Conservation (phyloP, 176 grass and related monocot species). For the Olyra latifolia region DNA sequence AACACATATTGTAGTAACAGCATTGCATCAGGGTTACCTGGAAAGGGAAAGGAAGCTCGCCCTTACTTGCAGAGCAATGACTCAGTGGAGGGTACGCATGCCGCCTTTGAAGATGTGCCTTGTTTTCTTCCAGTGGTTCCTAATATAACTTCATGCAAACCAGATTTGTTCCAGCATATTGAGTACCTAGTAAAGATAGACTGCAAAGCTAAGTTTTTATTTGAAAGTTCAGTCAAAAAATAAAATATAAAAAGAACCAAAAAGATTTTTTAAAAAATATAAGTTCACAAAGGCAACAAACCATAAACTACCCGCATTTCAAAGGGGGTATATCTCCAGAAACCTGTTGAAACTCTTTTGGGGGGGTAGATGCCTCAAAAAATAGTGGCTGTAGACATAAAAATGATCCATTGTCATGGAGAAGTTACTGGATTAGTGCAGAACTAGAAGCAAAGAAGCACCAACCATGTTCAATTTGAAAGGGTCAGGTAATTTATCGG, state of each 20-base stretch:
- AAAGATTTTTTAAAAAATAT: not conserved
- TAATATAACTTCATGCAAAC: conserved; percentile 80
- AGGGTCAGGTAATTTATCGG: conserved; percentile 18
- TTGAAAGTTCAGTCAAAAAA: not conserved
- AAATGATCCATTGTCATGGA: conserved; percentile 7
- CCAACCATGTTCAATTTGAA: conserved; percentile 47
- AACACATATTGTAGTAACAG: not conserved
- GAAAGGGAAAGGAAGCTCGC: conserved; percentile 22
- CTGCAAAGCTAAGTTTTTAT: not conserved
- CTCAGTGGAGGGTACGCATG: conserved; percentile 59
- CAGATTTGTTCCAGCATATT: conserved; percentile 82
- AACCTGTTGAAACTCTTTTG: conserved; percentile 66
- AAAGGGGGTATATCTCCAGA: conserved; percentile 48
- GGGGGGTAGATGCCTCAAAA: conserved; percentile 59
- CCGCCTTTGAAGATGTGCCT: conserved; percentile 74
- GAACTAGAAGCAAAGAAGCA: conserved; percentile 14
- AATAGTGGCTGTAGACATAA: conserved; percentile 49
- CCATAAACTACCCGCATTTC: conserved; percentile 85
- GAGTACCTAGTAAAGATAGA: conserved; percentile 61
- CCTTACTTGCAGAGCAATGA: conserved; percentile 92
- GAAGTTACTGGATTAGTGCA: not conserved
- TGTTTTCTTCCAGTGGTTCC: conserved; percentile 95
- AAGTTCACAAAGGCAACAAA: conserved; percentile 40
- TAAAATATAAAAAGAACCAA: not conserved
- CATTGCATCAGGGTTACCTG: not conserved